These are phyloP conservation scores for Lachancea cidri DNA, from an alignment of 805 yeast genomes.

Conservation along the genomic window DNA sequence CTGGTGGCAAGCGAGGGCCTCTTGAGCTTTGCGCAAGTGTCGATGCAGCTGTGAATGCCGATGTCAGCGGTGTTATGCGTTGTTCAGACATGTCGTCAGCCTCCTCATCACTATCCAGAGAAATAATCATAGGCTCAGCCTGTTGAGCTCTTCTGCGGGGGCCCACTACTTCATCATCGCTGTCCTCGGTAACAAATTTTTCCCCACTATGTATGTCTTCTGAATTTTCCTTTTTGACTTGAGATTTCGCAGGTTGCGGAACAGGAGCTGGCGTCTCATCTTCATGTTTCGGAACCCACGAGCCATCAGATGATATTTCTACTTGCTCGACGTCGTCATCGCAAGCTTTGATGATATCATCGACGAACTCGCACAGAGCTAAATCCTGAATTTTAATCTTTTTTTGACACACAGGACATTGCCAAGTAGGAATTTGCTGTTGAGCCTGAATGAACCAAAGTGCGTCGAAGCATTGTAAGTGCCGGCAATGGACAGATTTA, in stretches of 20 bases:
- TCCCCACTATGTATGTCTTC: slow-evolving; percentile 19
- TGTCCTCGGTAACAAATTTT: slow-evolving; percentile 16
- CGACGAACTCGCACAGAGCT: slow-evolving; percentile 68
- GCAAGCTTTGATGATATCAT: slow-evolving; percentile 53
- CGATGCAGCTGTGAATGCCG: no score
- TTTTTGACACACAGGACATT: slow-evolving; percentile 75
- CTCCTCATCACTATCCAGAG: slow-evolving; percentile 47
- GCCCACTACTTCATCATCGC: slow-evolving; percentile 1
- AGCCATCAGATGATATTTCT: slow-evolving; percentile 63
- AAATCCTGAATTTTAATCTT: slow-evolving; percentile 50
- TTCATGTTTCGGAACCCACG: slow-evolving; percentile 49
- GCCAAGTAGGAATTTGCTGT: slow-evolving; percentile 77
- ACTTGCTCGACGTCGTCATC: slow-evolving; percentile 57
- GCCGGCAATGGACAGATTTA: slow-evolving; percentile 65
- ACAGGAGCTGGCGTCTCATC: slow-evolving; percentile 18
- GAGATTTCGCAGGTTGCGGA: slow-evolving; percentile 7
- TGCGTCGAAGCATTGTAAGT: slow-evolving; percentile 87
- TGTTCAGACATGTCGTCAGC: slow-evolving; percentile 24
- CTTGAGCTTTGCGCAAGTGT: not conserved
- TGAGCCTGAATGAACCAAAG: slow-evolving; percentile 68
- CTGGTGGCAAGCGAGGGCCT: not conserved
- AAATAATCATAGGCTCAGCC: slow-evolving; percentile 39
- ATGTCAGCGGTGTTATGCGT: not conserved
- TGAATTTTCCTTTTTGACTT: slow-evolving; percentile 9
- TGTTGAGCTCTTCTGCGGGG: slow-evolving; percentile 3